Conservation (phyloP, 129 eudicot species). For the Cynara cardunculus region DNA sequence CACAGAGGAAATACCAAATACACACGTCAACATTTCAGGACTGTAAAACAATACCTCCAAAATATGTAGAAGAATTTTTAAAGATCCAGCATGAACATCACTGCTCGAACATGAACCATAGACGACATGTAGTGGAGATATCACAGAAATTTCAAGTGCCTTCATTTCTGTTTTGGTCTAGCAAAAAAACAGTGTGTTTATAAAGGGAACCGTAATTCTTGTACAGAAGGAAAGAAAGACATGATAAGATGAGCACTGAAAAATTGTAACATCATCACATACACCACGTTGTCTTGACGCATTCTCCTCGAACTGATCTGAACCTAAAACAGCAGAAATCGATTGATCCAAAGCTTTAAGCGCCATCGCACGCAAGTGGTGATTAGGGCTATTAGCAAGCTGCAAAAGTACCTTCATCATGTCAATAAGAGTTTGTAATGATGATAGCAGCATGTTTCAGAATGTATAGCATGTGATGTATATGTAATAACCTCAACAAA, state of each 20-base stretch:
- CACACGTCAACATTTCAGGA: neutral
- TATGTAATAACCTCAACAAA: constrained; percentile 69
- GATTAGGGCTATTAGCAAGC: constrained; percentile 87
- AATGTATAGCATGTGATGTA: neutral
- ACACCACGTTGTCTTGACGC: constrained; percentile 32
- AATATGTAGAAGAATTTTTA: constrained; percentile 90
- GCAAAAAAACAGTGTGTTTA: constrained; percentile 2
- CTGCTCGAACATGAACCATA: constrained; percentile 60
- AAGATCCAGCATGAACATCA: constrained; percentile 85
- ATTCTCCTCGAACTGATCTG: constrained; percentile 66
- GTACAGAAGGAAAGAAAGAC: neutral
- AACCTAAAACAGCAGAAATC: constrained; percentile 90
- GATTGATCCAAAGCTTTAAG: constrained; percentile 91
- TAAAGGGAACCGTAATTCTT: constrained; percentile 2
- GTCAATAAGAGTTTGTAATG: constrained; percentile 16
- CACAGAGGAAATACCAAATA: constrained; percentile 11
- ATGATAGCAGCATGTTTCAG: constrained; percentile 9
- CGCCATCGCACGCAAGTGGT: constrained; percentile 70
- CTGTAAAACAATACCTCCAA: constrained; percentile 59
- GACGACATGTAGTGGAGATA: constrained; percentile 71
- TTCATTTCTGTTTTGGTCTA: constrained; percentile 52
- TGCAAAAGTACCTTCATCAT: constrained; percentile 37
- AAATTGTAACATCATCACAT: constrained; percentile 36
- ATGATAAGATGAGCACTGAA: neutral
- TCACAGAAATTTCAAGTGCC: constrained; percentile 83